phyloP scores from a whole-genome alignment of 176 grass and related monocot species.

The Carex myosuroides region DNA sequence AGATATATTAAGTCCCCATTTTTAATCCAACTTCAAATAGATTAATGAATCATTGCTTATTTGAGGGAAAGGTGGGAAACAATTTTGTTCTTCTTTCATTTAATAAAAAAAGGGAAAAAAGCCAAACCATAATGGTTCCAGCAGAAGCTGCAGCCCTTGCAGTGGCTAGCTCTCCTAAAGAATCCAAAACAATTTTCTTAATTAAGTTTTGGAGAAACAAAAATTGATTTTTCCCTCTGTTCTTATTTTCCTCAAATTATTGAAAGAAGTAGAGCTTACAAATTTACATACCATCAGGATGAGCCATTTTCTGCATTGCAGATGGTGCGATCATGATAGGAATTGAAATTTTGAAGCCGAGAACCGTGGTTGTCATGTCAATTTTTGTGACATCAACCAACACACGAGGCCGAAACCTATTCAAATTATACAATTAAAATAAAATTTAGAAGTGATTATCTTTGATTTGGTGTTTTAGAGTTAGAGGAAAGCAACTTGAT shows the following conservation, averaged over 20 bases:
- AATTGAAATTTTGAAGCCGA: constrained; percentile 89
- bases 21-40: background rate
- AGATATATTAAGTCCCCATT: background rate
- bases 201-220: background rate
- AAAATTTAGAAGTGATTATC: background rate
- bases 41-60: background rate
- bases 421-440: background rate
- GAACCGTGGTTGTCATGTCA: constrained; percentile 49
- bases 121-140: constrained; percentile 93
- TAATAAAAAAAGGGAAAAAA: background rate
- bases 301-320: constrained; percentile 98
- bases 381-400: constrained; percentile 75
- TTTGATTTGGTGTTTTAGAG: background rate
- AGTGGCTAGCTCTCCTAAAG: constrained; percentile 80
- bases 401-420: constrained; percentile 73
- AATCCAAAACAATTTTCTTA: background rate
- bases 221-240: background rate
- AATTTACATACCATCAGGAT: constrained; percentile 57
- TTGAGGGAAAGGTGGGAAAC: background rate
- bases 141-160: constrained; percentile 80
- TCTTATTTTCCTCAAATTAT: background rate
- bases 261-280: background rate
- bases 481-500: background rate
- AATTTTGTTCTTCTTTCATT: background rate
- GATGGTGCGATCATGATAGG: constrained; percentile 92